These are phyloP conservation scores for Acacia acuminata DNA, from an alignment of 306 rosid species.

Conservation along the genomic window DNA sequence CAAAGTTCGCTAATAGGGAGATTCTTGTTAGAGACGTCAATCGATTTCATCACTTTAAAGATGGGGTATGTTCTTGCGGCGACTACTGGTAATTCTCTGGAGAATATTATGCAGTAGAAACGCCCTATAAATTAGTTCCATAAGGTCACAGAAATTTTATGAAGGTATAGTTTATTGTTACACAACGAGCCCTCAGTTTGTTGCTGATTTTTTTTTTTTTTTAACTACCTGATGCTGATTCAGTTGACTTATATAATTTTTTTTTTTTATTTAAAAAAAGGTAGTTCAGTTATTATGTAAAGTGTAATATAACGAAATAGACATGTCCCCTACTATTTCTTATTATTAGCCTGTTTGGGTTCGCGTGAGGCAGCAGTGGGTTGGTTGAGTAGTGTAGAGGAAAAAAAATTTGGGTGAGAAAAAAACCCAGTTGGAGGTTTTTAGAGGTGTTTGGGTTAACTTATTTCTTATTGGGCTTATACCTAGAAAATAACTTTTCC, in stretches of 20 bases:
- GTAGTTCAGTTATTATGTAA: neutral
- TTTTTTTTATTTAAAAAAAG: too few species aligned
- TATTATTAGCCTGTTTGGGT: too few species aligned
- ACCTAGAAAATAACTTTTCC: too few species aligned
- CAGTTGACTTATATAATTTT: neutral
- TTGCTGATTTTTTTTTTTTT: neutral
- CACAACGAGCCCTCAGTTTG: neutral
- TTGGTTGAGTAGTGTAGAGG: too few species aligned
- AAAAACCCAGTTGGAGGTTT: too few species aligned
- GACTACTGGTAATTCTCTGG: constrained; percentile 82
- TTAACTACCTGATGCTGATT: neutral
- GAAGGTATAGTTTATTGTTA: constrained; percentile 3
- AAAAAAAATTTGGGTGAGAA: too few species aligned
- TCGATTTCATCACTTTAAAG: constrained; percentile 81
- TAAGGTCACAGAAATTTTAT: constrained; percentile 21
- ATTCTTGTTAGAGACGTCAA: constrained; percentile 91
- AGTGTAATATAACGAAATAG: neutral
- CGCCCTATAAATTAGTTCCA: constrained; percentile 5
- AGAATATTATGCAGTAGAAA: constrained; percentile 7
- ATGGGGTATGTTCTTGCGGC: constrained; percentile 86
- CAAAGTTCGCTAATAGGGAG: constrained; percentile 77
- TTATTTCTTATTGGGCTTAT: too few species aligned
- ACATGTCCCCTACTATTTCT: too few species aligned
- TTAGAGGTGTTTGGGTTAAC: too few species aligned
- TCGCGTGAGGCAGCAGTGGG: too few species aligned